phyloP scores from a whole-genome alignment of 2,329 filamentous ascomycete species.

The Beauveria australis region DNA sequence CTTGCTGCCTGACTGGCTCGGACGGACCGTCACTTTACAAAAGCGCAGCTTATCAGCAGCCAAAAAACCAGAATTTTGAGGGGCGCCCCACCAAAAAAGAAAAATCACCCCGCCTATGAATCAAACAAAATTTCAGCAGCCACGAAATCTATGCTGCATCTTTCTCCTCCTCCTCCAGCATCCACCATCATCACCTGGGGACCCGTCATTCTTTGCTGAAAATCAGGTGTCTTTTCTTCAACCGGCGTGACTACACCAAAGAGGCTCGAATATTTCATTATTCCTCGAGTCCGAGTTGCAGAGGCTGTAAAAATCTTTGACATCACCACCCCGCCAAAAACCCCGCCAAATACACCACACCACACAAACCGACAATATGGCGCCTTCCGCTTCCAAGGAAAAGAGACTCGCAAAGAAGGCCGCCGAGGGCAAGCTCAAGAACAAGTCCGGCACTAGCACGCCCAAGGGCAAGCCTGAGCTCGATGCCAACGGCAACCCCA shows the following conservation, averaged over 20 bases:
- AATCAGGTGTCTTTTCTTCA: not conserved
- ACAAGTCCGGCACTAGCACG: constrained; percentile 64
- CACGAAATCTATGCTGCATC: constrained; percentile 9
- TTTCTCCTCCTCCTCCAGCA: constrained; percentile 5
- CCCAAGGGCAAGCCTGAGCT: constrained; percentile 62
- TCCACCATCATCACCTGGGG: constrained; percentile 13
- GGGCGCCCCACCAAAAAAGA: constrained; percentile 28
- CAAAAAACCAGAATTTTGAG: constrained; percentile 20
- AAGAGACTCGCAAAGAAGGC: constrained; percentile 66
- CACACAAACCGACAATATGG: constrained; percentile 41
- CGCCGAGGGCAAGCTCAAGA: constrained; percentile 60
- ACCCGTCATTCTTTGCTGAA: constrained; percentile 7
- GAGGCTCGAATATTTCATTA: constrained; percentile 6
- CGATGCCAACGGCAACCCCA: constrained; percentile 52
- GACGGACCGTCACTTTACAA: not conserved
- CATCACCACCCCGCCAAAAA: not conserved
- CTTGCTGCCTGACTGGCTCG: constrained; percentile 10
- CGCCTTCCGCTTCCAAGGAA: constrained; percentile 63
- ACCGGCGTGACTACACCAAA: not conserved
- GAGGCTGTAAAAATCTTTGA: not conserved
- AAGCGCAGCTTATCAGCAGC: constrained; percentile 5
- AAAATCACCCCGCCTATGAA: constrained; percentile 32
- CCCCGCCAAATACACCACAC: constrained; percentile 12
- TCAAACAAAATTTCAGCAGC: constrained; percentile 11
- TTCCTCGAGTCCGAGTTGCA: constrained; percentile 1